phyloP scores from a whole-genome alignment of 495 filamentous ascomycete species.

The Aspergillus indologenus region DNA sequence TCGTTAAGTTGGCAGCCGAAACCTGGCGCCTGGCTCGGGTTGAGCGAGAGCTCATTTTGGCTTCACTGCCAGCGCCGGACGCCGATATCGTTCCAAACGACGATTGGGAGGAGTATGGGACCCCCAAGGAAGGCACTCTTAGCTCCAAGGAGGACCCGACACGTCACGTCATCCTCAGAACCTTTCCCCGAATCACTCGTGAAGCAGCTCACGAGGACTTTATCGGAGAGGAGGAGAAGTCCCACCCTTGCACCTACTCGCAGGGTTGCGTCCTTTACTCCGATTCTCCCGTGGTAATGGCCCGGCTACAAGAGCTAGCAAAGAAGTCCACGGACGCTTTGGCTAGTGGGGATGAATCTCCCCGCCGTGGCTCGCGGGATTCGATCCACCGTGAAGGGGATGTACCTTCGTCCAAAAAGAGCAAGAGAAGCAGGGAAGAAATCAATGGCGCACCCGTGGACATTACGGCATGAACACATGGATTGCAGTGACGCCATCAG shows the following conservation, averaged over 20 bases:
- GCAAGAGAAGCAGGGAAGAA: not conserved
- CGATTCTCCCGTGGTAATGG: constrained; percentile 51
- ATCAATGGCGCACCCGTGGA: not conserved
- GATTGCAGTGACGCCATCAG: not conserved
- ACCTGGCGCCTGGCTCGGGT: constrained; percentile 64
- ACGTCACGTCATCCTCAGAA: constrained; percentile 48
- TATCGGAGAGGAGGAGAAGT: constrained; percentile 39
- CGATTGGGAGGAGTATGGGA: constrained; percentile 47
- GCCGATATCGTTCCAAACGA: constrained; percentile 37
- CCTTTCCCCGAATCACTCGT: constrained; percentile 54
- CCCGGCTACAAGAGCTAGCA: constrained; percentile 47
- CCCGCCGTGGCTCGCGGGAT: constrained; percentile 19
- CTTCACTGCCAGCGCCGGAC: constrained; percentile 50
- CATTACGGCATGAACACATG: not conserved
- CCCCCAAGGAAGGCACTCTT: constrained; percentile 19
- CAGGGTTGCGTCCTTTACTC: constrained; percentile 53
- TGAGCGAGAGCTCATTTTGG: constrained; percentile 58
- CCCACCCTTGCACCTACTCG: constrained; percentile 46
- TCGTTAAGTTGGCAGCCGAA: constrained; percentile 62
- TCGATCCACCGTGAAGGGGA: constrained; percentile 11
- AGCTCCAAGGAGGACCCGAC: constrained; percentile 26
- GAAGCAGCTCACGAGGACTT: constrained; percentile 57
- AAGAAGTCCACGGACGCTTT: constrained; percentile 35
- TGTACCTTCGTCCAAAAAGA: constrained; percentile 12
- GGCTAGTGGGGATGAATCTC: constrained; percentile 19